phyloP scores from a whole-genome alignment of 2,329 filamentous ascomycete genomes.

The Aureobasidium musti region DNA sequence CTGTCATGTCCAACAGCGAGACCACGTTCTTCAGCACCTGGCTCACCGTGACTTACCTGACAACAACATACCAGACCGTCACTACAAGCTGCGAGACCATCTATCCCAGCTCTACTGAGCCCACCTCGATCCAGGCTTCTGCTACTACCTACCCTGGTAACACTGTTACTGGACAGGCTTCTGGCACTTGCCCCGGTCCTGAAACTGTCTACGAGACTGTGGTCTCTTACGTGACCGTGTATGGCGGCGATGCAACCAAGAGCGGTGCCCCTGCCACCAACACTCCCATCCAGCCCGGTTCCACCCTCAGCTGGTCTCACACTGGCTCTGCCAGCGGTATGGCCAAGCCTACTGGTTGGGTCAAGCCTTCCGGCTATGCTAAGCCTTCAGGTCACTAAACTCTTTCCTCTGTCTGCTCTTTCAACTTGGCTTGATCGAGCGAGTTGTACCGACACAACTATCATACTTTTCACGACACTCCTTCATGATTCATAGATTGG shows the following conservation, averaged over 20 bases:
- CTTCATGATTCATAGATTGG: not conserved
- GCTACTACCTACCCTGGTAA: not conserved
- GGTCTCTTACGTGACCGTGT: slow-evolving; percentile 15
- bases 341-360: slow-evolving; percentile 15
- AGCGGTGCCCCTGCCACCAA: slow-evolving; percentile 8
- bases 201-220: slow-evolving; percentile 30
- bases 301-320: slow-evolving; percentile 18
- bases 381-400: slow-evolving; percentile 18
- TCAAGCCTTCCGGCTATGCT: not conserved
- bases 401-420: not conserved
- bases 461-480: slow-evolving; percentile 23
- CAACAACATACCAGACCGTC: slow-evolving; percentile 39
- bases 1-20: slow-evolving; percentile 40
- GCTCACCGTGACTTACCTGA: slow-evolving; percentile 42
- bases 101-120: slow-evolving; percentile 8
- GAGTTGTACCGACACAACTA: not conserved
- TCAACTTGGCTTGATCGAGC: not conserved
- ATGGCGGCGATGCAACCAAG: not conserved
- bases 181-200: slow-evolving; percentile 26
- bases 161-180: not conserved
- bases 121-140: not conserved
- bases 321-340: not conserved
- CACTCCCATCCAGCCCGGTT: slow-evolving; percentile 14
- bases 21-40: slow-evolving; percentile 45
- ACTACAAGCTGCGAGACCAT: slow-evolving; percentile 31